Percentiles rank a stretch among this genome's conserved stretches.
These are phyloP conservation scores for Periconia sp. DNA, from an alignment of 2,329 filamentous ascomycete genomes.

Conservation along the genomic window DNA sequence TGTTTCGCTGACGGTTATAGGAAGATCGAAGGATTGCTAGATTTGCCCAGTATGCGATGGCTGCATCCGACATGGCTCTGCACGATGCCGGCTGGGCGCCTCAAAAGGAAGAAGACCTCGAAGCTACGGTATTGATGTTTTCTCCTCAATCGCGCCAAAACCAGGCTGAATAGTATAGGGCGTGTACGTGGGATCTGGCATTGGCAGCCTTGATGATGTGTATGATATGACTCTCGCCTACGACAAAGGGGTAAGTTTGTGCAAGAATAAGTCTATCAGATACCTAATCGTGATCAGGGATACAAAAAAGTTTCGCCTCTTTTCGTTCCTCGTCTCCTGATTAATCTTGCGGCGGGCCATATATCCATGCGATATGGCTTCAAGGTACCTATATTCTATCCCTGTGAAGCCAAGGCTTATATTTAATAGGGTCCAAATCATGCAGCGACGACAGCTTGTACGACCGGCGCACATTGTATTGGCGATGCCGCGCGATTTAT, in stretches of 20 bases:
- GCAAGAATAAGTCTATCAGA: constrained; percentile 1
- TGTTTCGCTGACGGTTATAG: constrained; percentile 47
- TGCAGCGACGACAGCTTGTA: constrained; percentile 90
- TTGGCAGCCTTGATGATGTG: constrained; percentile 89
- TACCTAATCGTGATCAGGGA: constrained; percentile 57
- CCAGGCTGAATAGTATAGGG: constrained; percentile 53
- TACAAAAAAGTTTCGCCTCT: constrained; percentile 91
- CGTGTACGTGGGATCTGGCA: constrained; percentile 91
- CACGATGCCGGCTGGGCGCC: constrained; percentile 78
- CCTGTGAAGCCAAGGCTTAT: constrained; percentile 6
- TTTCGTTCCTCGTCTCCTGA: constrained; percentile 89
- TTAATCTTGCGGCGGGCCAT: constrained; percentile 93
- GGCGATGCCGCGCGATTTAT: constrained; percentile 94
- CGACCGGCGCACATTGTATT: constrained; percentile 91
- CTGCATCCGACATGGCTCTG: constrained; percentile 82
- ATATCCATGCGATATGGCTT: constrained; percentile 92
- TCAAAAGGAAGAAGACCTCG: constrained; percentile 60
- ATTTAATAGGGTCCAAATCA: constrained; percentile 76
- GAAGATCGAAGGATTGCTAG: constrained; percentile 79
- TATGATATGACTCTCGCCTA: constrained; percentile 81
- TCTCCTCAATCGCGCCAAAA: not conserved
- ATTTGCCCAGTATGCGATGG: constrained; percentile 90
- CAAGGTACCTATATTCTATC: constrained; percentile 45
- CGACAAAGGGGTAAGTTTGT: constrained; percentile 65
- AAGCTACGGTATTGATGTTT: constrained; percentile 63